Percentiles rank a stretch among this genome's conserved stretches.
Conservation (phyloP, 139 green algal species). For the Nannochloris sp. region DNA sequence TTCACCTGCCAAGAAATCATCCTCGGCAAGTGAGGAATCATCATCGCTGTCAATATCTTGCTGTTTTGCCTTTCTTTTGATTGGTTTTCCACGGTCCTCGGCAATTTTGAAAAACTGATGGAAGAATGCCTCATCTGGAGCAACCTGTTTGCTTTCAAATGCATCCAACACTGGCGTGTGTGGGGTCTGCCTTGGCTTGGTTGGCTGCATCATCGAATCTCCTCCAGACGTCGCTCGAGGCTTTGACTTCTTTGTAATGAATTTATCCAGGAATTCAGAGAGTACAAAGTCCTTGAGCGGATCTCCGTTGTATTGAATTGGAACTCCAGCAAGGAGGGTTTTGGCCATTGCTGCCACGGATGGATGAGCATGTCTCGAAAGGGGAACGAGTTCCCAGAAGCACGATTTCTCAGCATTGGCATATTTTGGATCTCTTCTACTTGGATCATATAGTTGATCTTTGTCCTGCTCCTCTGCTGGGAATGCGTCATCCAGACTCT, state of each 20-base stretch:
- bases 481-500: constrained; percentile 43
- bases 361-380: constrained; percentile 81
- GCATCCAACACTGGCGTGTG: constrained; percentile 27
- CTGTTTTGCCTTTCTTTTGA: constrained; percentile 10
- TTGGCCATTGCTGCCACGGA: constrained; percentile 76
- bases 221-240: constrained; percentile 20
- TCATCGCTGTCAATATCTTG: constrained; percentile 6
- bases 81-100: constrained; percentile 9
- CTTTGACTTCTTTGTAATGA: constrained; percentile 87
- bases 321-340: constrained; percentile 68
- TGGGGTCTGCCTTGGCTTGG: neutral
- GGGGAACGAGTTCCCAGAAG: constrained; percentile 82
- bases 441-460: constrained; percentile 68
- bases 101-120: constrained; percentile 49
- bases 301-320: constrained; percentile 77
- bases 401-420: constrained; percentile 55
- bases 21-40: constrained; percentile 11
- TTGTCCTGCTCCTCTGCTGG: constrained; percentile 56
- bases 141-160: constrained; percentile 34
- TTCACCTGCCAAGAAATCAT: constrained; percentile 36
- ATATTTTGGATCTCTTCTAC: constrained; percentile 73
- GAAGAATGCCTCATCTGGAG: constrained; percentile 76
- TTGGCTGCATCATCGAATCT: constrained; percentile 73
- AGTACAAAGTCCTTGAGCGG: constrained; percentile 77
- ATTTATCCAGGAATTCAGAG: constrained; percentile 87